Percentiles rank a stretch among this genome's conserved stretches.
phyloP scores from a whole-genome alignment of 352 stramenopile species.

The Phytophthora citrophthora region DNA sequence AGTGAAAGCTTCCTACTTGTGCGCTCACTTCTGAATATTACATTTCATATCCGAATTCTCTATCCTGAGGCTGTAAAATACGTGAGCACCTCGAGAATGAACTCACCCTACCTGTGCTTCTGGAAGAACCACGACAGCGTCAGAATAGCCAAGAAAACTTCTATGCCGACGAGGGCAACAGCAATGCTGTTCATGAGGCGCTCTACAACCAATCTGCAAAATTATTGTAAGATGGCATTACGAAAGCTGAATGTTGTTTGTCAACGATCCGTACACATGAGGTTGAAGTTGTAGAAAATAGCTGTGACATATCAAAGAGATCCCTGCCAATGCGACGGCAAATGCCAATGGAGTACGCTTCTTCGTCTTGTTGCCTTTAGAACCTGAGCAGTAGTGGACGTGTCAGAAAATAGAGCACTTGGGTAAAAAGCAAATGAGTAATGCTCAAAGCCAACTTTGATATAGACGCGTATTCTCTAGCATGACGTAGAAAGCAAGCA shows the following conservation, averaged over 20 bases:
- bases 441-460: conserved; percentile 45
- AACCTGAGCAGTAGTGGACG: conserved; percentile 34
- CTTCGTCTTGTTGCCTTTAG: conserved; percentile 85
- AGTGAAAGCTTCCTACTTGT: conserved; percentile 26
- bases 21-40: conserved; percentile 34
- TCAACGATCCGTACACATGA: conserved; percentile 56
- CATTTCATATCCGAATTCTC: conserved; percentile 22
- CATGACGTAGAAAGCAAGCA: conserved; percentile 66
- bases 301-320: conserved; percentile 68
- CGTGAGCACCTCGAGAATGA: neutral
- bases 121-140: conserved; percentile 41
- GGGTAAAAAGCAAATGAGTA: neutral
- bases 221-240: conserved; percentile 1
- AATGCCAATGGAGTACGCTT: conserved; percentile 65
- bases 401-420: neutral
- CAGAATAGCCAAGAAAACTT: conserved; percentile 59
- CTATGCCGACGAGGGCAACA: conserved; percentile 57
- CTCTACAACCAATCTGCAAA: conserved; percentile 61
- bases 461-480: conserved; percentile 72
- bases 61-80: conserved; percentile 7
- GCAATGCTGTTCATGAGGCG: conserved; percentile 66
- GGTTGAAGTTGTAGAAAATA: conserved; percentile 83
- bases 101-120: conserved; percentile 7
- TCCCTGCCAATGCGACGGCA: conserved; percentile 56
- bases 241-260: neutral